Percentiles rank a stretch among this genome's conserved stretches.
These are phyloP conservation scores for Cornus suecica DNA, from an alignment of 148 eudicot species.

Conservation along the genomic window DNA sequence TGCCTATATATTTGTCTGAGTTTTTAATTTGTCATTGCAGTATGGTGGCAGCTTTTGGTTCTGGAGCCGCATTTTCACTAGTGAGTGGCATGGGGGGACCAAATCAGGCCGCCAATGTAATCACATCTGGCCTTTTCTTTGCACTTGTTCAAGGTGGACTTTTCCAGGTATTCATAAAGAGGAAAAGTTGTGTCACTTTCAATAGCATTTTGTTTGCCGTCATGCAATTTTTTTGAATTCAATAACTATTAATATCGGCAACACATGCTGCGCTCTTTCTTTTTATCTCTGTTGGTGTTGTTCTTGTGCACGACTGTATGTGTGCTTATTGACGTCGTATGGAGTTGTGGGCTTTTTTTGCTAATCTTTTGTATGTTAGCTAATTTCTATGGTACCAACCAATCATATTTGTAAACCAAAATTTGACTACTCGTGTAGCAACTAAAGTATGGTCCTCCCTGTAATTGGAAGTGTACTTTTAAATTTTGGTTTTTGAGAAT, in stretches of 20 bases:
- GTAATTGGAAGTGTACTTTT: not conserved
- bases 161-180: conserved; percentile 51
- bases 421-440: not conserved
- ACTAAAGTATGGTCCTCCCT: too few relatives aligned
- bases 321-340: not conserved
- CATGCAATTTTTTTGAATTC: not conserved
- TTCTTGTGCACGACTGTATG: not conserved
- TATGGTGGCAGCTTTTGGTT: conserved; percentile 96
- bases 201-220: not conserved
- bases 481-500: not conserved
- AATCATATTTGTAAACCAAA: not conserved
- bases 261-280: not conserved
- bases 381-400: not conserved
- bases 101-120: conserved; percentile 56
- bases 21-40: conserved; percentile 37
- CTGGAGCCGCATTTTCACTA: conserved; percentile 84
- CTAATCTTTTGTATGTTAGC: not conserved
- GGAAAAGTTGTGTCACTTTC: not conserved
- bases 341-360: not conserved
- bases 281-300: not conserved
- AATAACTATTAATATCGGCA: not conserved
- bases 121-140: conserved; percentile 81
- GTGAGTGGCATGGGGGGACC: conserved; percentile 97
- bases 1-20: not conserved
- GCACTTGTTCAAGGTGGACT: conserved; percentile 93